Conservation (phyloP, 495 filamentous ascomycete genomes). For the Clohesyomyces aquaticus region DNA sequence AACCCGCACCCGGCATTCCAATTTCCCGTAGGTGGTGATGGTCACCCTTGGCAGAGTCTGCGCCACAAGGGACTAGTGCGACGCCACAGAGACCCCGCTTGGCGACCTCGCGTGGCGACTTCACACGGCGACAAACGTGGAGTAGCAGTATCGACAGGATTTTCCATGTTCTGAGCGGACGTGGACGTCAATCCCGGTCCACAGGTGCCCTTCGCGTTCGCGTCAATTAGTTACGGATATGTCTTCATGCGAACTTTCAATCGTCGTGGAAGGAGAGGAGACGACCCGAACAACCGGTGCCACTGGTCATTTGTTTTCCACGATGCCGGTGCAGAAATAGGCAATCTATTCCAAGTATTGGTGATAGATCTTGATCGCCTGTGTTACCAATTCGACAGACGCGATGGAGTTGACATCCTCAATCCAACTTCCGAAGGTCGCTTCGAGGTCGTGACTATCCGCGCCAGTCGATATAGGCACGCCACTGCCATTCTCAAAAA, state of each 20-base stretch:
- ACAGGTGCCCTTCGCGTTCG: no score
- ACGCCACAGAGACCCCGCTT: no score
- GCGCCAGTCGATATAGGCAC: conserved; percentile 3
- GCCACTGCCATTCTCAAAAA: conserved; percentile 3
- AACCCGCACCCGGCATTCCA: no score
- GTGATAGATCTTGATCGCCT: neutral
- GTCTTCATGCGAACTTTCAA: conserved; percentile 14
- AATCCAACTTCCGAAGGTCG: neutral
- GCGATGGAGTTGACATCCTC: conserved; percentile 1
- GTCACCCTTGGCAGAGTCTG: no score
- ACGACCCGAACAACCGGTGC: conserved; percentile 19
- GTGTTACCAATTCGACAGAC: neutral
- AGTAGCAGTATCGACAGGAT: no score
- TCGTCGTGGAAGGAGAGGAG: conserved; percentile 10
- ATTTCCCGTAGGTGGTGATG: no score
- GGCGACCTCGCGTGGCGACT: no score
- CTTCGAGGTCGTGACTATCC: neutral
- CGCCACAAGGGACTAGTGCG: no score
- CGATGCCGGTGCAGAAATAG: neutral
- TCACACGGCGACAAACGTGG: no score
- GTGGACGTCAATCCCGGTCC: no score
- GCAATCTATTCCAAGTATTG: conserved; percentile 13
- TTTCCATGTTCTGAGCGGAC: no score
- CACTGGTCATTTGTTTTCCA: conserved; percentile 20
- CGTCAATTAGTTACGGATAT: no score